Conservation (phyloP, 257 asterid species). For the Forsythia suspensa region DNA sequence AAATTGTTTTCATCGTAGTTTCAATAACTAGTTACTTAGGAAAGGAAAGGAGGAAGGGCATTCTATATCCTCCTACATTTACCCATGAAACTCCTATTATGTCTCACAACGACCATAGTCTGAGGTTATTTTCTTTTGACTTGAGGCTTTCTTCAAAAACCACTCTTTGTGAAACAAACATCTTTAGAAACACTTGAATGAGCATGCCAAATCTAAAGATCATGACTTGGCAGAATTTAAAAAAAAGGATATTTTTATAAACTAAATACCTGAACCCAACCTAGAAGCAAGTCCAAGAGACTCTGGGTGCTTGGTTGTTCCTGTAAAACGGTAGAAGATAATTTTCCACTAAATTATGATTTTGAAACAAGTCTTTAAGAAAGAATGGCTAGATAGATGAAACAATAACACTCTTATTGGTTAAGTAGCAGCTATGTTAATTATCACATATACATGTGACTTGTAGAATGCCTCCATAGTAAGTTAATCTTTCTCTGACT, state of each 20-base stretch:
- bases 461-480: not conserved
- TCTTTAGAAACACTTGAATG: not conserved
- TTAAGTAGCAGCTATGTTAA: not conserved
- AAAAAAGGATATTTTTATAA: constrained; percentile 3
- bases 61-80: not conserved
- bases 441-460: not conserved
- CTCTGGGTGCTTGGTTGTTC: constrained; percentile 50
- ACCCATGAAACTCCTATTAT: not conserved
- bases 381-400: not conserved
- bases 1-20: not conserved
- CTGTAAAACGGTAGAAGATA: constrained; percentile 40
- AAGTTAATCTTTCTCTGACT: constrained; percentile 10
- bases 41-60: not conserved
- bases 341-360: not conserved
- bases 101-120: not conserved
- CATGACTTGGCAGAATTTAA: constrained; percentile 4
- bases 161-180: not conserved
- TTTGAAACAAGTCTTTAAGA: not conserved
- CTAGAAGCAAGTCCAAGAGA: constrained; percentile 70
- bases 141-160: constrained; percentile 9
- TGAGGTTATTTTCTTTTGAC: constrained; percentile 7
- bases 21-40: not conserved
- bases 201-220: not conserved
- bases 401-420: not conserved
- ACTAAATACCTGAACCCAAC: constrained; percentile 83